Conservation (phyloP, 2,329 filamentous ascomycete genomes). For the Neofusicoccum kwambonambiense region DNA sequence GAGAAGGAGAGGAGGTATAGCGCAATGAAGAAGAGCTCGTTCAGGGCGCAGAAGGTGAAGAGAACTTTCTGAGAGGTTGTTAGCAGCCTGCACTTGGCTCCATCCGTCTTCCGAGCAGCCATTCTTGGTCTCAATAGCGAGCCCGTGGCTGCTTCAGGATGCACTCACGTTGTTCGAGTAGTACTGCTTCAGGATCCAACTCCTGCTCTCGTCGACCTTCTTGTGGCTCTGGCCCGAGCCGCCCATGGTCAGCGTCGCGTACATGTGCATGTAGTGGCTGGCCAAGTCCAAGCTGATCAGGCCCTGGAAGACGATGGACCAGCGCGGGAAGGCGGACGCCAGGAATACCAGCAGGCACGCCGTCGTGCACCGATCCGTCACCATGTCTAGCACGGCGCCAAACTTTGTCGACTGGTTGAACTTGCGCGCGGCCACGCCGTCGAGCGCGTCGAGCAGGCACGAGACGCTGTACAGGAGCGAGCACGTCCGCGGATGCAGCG, state of each 20-base stretch:
- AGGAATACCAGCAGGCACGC: constrained; percentile 93
- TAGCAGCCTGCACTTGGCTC: background rate
- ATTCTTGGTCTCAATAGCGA: too few species aligned
- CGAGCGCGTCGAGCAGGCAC: constrained; percentile 90
- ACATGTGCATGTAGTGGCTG: constrained; percentile 99
- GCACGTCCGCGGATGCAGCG: constrained; percentile 93
- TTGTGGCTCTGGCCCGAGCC: constrained; percentile 82
- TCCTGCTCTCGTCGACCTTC: constrained; percentile 83
- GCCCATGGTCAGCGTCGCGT: constrained; percentile 85
- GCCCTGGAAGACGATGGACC: constrained; percentile 90
- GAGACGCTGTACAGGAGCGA: constrained; percentile 88
- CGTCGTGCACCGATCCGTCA: constrained; percentile 96
- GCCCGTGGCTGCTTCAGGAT: background rate
- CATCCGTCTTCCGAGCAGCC: background rate
- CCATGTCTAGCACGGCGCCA: constrained; percentile 97
- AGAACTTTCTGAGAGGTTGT: constrained; percentile 67
- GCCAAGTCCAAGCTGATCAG: constrained; percentile 90
- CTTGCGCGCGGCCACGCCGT: constrained; percentile 84
- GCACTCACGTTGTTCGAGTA: constrained; percentile 87
- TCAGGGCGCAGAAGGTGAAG: constrained; percentile 85
- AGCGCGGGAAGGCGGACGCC: constrained; percentile 89
- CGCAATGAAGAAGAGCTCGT: constrained; percentile 97
- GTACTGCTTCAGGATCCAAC: constrained; percentile 89
- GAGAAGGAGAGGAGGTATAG: constrained; percentile 97
- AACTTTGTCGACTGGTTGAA: constrained; percentile 93